Evolutionary conservation across 1,284 basidiomycete species (phyloP).

Genomic region (Apiotrichum porosum): DNA sequence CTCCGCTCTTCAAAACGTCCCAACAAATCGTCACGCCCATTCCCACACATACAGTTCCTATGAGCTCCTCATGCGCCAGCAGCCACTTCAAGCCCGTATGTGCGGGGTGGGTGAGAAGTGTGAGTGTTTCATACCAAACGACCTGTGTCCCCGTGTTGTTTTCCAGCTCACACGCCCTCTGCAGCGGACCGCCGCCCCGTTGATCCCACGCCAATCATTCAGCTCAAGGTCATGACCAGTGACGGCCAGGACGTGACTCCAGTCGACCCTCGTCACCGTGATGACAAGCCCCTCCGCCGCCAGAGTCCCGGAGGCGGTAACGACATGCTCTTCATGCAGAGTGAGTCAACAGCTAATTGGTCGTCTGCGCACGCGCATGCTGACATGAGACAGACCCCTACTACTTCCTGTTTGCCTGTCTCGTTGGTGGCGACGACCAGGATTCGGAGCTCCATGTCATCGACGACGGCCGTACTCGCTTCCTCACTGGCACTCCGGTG

Average conservation of each 20-base stretch:
- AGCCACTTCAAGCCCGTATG: constrained; percentile 82
- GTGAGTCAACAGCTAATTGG: too few species aligned
- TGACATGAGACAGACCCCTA: constrained; percentile 61
- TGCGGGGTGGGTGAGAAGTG: constrained; percentile 85
- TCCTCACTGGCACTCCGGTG: constrained; percentile 57
- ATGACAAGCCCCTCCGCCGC: constrained; percentile 1
- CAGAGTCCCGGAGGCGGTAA: constrained; percentile 18
- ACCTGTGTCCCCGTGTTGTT: too few species aligned
- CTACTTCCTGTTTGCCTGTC: constrained; percentile 88
- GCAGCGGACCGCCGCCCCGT: constrained; percentile 89
- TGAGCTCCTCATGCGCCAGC: constrained; percentile 74
- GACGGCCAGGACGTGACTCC: constrained; percentile 48
- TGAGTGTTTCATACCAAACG: too few species aligned
- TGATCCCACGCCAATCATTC: constrained; percentile 94
- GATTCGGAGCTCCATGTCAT: constrained; percentile 90
- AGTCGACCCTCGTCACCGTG: constrained; percentile 12
- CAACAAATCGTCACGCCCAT: too few species aligned
- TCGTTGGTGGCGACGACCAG: constrained; percentile 68
- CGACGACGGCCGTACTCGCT: constrained; percentile 67
- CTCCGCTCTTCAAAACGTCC: too few species aligned
- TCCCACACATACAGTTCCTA: constrained; percentile 56
- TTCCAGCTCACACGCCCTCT: too few species aligned
- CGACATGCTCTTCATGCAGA: constrained; percentile 45
- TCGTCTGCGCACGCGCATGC: too few species aligned
- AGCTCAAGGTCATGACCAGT: constrained; percentile 78